Evolutionary conservation across 2,329 filamentous ascomycete species (phyloP), one percentile per base, ranked within the genome.

Genomic region (Colletotrichum aenigma): DNA sequence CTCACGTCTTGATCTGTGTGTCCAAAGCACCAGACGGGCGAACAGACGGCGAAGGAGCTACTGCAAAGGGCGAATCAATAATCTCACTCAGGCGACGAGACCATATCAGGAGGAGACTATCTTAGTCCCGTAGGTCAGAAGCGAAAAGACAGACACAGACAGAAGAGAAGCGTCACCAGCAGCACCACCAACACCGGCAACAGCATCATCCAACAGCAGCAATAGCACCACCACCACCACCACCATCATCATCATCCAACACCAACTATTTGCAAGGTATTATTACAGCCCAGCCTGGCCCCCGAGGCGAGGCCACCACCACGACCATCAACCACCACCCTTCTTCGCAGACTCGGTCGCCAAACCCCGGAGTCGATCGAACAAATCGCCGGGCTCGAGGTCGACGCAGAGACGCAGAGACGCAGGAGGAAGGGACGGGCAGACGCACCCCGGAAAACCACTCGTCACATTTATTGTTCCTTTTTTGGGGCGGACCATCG

Each of bases 381-480:
- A 66, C 68, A 67, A 71, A 60, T 71, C 60, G 72, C 21, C 68
- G 30, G 55, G 18, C 52, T 61, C n/a, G 32, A n/a, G 56, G 18
- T 18, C 16, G 38, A n/a, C 38, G 16, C 38, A 58, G 55, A 26
- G 52, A 56, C 21, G 26, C 21, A 56, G 48, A 60, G 67, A 71
- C 71, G 48, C 32, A 73, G 70, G 21, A 67, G 43, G 58, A 60
- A 65, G 70, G 28, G 65, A 60, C 43, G 28, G 36, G 60, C 34
- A 70, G 74, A 74, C 70, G 74, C 70, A 76, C 74, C 65, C 74
- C 71, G 36, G 70, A 74, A 74, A 74, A 74, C 70, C 28, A 68
- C 21, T 55, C n/a, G 65, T 76, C 71, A 66, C 60, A 61, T 70
- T 52, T 43, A 13, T 38, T 66, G 30, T 69, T 66, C 34, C 64